Percentiles rank a stretch among this genome's conserved stretches.
Conservation (phyloP, 2,329 filamentous ascomycete species). For the Blastomyces emzantsi region DNA sequence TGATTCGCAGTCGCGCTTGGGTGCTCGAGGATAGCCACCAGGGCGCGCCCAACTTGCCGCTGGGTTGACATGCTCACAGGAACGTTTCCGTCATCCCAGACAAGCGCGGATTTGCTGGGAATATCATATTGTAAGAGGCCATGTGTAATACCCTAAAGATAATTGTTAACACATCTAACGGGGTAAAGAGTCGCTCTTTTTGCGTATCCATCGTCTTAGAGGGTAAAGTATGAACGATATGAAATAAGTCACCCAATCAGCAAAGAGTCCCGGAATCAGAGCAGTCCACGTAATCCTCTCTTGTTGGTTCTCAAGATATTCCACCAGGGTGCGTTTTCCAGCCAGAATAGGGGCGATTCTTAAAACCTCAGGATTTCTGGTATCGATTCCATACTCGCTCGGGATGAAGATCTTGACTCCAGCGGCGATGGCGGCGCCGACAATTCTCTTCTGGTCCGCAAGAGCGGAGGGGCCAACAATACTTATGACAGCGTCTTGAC, state of each 20-base stretch:
- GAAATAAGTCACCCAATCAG: slow-evolving; percentile 44
- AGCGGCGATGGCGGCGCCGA: slow-evolving; percentile 51
- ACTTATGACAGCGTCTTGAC: slow-evolving; percentile 49
- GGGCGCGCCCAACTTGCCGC: slow-evolving; percentile 43
- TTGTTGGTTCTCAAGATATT: slow-evolving; percentile 46
- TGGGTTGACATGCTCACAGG: slow-evolving; percentile 46
- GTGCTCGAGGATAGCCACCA: slow-evolving; percentile 43
- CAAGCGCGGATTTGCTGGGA: slow-evolving; percentile 40
- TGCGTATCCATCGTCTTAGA: background rate
- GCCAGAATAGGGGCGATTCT: slow-evolving; percentile 21
- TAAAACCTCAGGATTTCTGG: slow-evolving; percentile 20
- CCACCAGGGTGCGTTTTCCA: slow-evolving; percentile 29
- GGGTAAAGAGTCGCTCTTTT: background rate
- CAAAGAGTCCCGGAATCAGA: slow-evolving; percentile 50
- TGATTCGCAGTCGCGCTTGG: slow-evolving; percentile 48
- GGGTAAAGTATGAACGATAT: slow-evolving; percentile 13
- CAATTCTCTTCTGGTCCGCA: slow-evolving; percentile 42
- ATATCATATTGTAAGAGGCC: slow-evolving; percentile 47
- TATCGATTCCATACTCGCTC: slow-evolving; percentile 45
- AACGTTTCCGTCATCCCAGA: slow-evolving; percentile 50
- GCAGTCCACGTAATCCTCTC: slow-evolving; percentile 47
- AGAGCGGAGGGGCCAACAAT: slow-evolving; percentile 37
- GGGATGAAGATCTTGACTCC: slow-evolving; percentile 55
- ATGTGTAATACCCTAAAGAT: slow-evolving; percentile 31
- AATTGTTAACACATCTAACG: background rate